These are phyloP conservation scores for Trichoderma atroviride DNA, from an alignment of 2,329 filamentous ascomycete species.

Conservation along the genomic window DNA sequence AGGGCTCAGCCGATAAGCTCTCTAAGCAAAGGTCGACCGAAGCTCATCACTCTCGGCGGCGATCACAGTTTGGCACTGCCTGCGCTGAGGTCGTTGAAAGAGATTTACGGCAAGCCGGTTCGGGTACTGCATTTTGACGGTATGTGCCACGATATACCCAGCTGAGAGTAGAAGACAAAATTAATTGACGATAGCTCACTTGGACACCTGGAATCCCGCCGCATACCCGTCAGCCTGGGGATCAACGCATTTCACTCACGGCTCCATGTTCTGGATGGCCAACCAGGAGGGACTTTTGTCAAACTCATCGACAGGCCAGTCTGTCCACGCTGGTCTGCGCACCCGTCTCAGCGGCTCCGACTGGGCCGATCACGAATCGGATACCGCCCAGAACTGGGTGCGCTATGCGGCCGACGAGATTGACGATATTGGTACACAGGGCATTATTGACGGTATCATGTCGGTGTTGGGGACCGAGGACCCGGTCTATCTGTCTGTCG, in stretches of 20 bases:
- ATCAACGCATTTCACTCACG: conserved; percentile 72
- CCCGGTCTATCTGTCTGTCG: conserved; percentile 77
- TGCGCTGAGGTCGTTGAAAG: conserved; percentile 66
- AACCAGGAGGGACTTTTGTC: conserved; percentile 77
- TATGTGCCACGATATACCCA: conserved; percentile 26
- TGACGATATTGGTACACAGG: conserved; percentile 75
- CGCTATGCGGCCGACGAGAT: conserved; percentile 82
- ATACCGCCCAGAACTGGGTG: conserved; percentile 75
- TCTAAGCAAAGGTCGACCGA: conserved; percentile 43
- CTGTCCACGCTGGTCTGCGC: conserved; percentile 80
- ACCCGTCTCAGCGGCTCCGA: conserved; percentile 71
- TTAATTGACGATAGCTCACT: conserved; percentile 51
- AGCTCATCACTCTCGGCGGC: conserved; percentile 71
- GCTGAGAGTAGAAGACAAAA: conserved; percentile 29
- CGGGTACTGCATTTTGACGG: conserved; percentile 75
- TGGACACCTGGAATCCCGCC: conserved; percentile 83
- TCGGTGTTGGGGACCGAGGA: conserved; percentile 71
- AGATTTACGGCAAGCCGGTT: conserved; percentile 63
- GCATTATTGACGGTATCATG: conserved; percentile 72
- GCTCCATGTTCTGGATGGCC: conserved; percentile 90
- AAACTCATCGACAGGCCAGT: conserved; percentile 68
- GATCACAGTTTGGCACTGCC: conserved; percentile 74
- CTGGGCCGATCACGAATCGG: conserved; percentile 70
- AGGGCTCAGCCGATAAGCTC: conserved; percentile 39
- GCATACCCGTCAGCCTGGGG: conserved; percentile 66